phyloP scores from a whole-genome alignment of 768 basidiomycete genomes.

The Neoboletus subvelutipes region DNA sequence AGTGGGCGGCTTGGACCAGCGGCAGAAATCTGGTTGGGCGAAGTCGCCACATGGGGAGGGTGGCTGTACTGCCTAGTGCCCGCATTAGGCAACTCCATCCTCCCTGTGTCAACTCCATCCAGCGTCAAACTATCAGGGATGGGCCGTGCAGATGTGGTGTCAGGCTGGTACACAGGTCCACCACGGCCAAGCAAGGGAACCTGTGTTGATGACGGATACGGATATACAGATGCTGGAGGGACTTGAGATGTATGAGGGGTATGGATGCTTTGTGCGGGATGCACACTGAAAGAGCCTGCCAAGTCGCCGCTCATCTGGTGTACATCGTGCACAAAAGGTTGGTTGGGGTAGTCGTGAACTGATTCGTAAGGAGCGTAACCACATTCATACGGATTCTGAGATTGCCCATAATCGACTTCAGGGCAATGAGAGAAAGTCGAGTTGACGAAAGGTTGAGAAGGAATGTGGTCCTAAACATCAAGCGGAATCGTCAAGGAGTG shows the following conservation, averaged over 20 bases:
- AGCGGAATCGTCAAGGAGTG: background rate
- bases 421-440: background rate
- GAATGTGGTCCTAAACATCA: constrained; percentile 7
- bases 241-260: constrained; percentile 2
- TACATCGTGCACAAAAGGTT: background rate
- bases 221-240: background rate
- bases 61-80: constrained; percentile 19
- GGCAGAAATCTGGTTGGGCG: constrained; percentile 4
- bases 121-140: background rate
- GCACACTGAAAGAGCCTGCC: background rate
- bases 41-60: constrained; percentile 16
- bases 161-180: background rate
- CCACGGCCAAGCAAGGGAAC: background rate
- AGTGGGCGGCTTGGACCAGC: constrained; percentile 11
- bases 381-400: background rate
- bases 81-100: background rate
- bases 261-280: background rate
- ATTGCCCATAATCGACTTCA: background rate
- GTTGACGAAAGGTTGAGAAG: background rate
- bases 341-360: background rate
- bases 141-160: background rate
- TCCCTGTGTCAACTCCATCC: constrained; percentile 11
- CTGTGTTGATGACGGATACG: constrained; percentile 1
- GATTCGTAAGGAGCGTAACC: background rate
- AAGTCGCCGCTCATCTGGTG: background rate